phyloP scores from a whole-genome alignment of 164 flowering plant genomes.

The Liriodendron chinense region DNA sequence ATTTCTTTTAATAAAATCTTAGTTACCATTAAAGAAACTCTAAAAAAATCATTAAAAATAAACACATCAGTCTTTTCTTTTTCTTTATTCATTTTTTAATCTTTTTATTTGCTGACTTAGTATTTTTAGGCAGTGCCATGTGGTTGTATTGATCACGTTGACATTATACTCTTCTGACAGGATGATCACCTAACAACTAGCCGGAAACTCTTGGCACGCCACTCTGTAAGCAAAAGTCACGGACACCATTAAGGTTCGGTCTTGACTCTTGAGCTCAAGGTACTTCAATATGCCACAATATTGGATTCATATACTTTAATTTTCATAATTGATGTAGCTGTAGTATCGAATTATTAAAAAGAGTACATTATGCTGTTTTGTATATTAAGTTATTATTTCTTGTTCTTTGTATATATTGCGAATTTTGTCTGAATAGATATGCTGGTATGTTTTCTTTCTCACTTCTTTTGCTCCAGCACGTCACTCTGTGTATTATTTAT shows the following conservation, averaged over 20 bases:
- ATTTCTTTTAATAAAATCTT: too few relatives aligned
- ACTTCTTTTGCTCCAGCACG: too few relatives aligned
- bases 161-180: constrained; percentile 25
- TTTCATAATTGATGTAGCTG: background rate
- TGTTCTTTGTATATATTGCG: too few relatives aligned
- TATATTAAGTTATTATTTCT: too few relatives aligned
- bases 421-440: too few relatives aligned
- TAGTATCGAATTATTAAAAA: too few relatives aligned
- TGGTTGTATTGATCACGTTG: background rate
- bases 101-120: background rate
- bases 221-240: constrained; percentile 44
- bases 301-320: background rate
- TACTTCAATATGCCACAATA: constrained; percentile 1
- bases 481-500: too few relatives aligned
- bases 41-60: too few relatives aligned
- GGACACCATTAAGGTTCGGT: constrained; percentile 32
- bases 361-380: too few relatives aligned
- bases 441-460: too few relatives aligned
- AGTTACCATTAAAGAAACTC: too few relatives aligned
- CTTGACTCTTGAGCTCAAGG: constrained; percentile 6
- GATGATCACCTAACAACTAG: constrained; percentile 43
- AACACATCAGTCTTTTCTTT: too few relatives aligned
- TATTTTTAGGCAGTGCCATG: background rate
- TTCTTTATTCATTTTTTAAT: background rate
- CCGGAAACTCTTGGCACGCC: constrained; percentile 31